A percentile compares a stretch with the other conserved stretches of the same genome.
phyloP scores from a whole-genome alignment of 2,329 filamentous ascomycete species.

The Alternaria viburni region DNA sequence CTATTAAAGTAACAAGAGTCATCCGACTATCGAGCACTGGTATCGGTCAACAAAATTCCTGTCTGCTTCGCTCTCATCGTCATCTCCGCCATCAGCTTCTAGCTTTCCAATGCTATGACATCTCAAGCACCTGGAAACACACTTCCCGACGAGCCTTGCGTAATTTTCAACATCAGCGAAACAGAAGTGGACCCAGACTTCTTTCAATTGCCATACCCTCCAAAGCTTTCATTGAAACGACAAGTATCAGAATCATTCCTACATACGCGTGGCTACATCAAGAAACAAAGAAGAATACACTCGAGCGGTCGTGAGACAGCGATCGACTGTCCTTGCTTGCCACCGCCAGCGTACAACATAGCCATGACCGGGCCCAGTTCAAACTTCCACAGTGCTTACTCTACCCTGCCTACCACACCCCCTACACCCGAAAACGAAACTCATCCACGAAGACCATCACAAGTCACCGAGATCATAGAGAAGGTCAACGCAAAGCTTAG shows the following conservation, averaged over 20 bases:
- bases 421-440: not conserved
- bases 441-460: not conserved
- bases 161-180: not conserved
- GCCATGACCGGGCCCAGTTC: slow-evolving; percentile 3
- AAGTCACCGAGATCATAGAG: slow-evolving; percentile 7
- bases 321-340: not conserved
- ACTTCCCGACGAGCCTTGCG: not conserved
- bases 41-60: not conserved
- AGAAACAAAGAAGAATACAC: slow-evolving; percentile 2
- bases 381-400: not conserved
- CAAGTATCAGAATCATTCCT: slow-evolving; percentile 1
- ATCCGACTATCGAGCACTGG: not conserved
- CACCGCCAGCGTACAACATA: not conserved
- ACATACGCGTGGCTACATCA: not conserved
- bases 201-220: not conserved
- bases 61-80: not conserved
- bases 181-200: not conserved
- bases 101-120: not conserved
- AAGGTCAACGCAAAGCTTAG: slow-evolving; percentile 1
- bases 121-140: not conserved
- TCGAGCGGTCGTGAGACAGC: not conserved
- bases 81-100: not conserved
- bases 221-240: not conserved
- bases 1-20: not conserved
- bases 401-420: slow-evolving; percentile 1